phyloP scores from a whole-genome alignment of 2,329 filamentous ascomycete genomes.

The Neoascochyta sp. region DNA sequence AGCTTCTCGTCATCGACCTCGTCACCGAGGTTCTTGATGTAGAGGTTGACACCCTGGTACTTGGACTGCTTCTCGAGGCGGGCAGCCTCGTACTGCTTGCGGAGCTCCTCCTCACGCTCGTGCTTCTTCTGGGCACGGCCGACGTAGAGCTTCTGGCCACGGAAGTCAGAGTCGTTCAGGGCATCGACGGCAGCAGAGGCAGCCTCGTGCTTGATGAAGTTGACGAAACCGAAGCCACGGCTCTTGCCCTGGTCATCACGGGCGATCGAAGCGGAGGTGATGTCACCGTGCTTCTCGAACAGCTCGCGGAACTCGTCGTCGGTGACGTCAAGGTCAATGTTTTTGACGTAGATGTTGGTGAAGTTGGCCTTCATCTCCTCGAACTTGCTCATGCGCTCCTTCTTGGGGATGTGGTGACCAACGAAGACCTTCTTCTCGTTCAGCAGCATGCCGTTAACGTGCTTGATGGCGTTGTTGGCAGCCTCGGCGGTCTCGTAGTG shows the following conservation, averaged over 20 bases:
- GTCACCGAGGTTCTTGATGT: conserved; percentile 98
- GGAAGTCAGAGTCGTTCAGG: conserved; percentile 88
- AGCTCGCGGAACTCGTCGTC: conserved; percentile 94
- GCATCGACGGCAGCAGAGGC: conserved; percentile 84
- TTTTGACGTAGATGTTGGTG: conserved; percentile 99
- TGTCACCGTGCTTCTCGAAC: conserved; percentile 88
- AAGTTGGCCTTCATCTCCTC: conserved; percentile 99
- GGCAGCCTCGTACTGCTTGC: conserved; percentile 97
- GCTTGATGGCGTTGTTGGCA: conserved; percentile 95
- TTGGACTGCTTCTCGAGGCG: conserved; percentile 98
- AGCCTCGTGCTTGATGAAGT: conserved; percentile 88
- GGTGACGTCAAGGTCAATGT: conserved; percentile 76
- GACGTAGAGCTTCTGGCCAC: conserved; percentile 93
- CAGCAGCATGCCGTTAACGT: conserved; percentile 98
- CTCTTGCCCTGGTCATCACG: conserved; percentile 87
- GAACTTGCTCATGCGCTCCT: conserved; percentile 99
- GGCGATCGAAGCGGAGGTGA: conserved; percentile 92
- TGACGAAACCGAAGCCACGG: conserved; percentile 94
- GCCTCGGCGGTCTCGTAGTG: conserved; percentile 99
- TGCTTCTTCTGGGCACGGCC: conserved; percentile 99
- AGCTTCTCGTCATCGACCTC: conserved; percentile 98
- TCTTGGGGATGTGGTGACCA: conserved; percentile 98
- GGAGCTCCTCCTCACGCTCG: conserved; percentile 98
- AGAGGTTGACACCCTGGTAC: conserved; percentile 98
- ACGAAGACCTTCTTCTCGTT: conserved; percentile 99